Evolutionary conservation across 805 yeast species (phyloP).

Genomic region (Saccharomycopsis amapae): DNA sequence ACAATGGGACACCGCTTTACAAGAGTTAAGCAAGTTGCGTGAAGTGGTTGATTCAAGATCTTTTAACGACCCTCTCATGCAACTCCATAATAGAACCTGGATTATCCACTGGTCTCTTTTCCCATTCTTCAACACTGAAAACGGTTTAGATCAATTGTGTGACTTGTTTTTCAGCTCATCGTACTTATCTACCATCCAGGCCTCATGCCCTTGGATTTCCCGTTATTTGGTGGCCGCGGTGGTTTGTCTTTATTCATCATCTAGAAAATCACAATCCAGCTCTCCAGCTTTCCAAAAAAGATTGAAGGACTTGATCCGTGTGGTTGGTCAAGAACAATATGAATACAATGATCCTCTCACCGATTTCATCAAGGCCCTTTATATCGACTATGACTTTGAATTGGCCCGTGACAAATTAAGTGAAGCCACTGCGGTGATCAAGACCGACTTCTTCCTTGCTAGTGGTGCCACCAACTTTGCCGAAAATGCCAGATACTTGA

Average conservation of each 20-base stretch:
- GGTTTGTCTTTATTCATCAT: slow-evolving; percentile 32
- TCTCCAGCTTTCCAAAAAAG: slow-evolving; percentile 40
- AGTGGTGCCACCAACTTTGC: slow-evolving; percentile 34
- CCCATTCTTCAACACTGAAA: slow-evolving; percentile 45
- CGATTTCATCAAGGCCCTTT: slow-evolving; percentile 46
- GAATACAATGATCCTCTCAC: slow-evolving; percentile 63
- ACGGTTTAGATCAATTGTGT: slow-evolving; percentile 45
- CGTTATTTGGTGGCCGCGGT: slow-evolving; percentile 62
- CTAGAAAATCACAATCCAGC: slow-evolving; percentile 25
- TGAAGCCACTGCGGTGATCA: slow-evolving; percentile 41
- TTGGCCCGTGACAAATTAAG: slow-evolving; percentile 41
- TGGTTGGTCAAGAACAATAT: slow-evolving; percentile 53
- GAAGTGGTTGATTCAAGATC: slow-evolving; percentile 53
- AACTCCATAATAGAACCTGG: slow-evolving; percentile 60
- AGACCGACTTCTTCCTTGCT: slow-evolving; percentile 51
- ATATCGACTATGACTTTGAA: slow-evolving; percentile 52
- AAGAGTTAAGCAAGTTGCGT: slow-evolving; percentile 47
- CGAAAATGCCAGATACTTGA: slow-evolving; percentile 42
- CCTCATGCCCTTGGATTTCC: slow-evolving; percentile 64
- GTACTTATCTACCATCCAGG: slow-evolving; percentile 60
- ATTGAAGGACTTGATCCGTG: slow-evolving; percentile 49
- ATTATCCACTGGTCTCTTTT: slow-evolving; percentile 63
- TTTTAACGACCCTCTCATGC: slow-evolving; percentile 46
- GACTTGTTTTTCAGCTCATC: slow-evolving; percentile 55
- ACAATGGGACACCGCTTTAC: slow-evolving; percentile 46